Conservation (phyloP, 768 basidiomycete genomes). For the Mycena leptocephala region DNA sequence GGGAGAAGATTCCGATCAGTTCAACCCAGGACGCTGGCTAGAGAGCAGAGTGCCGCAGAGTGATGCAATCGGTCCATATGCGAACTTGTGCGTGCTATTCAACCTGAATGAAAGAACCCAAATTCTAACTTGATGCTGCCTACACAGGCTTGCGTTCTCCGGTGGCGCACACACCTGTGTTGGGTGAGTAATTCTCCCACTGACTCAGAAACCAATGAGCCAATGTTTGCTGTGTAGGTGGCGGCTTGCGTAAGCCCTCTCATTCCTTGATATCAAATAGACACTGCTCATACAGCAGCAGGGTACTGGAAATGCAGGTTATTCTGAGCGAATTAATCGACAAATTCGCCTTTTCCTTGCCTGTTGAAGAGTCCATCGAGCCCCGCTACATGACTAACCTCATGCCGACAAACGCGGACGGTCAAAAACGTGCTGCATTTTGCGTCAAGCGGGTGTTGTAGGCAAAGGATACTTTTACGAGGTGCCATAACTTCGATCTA, state of each 20-base stretch:
- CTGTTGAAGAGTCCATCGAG: slow-evolving; percentile 30
- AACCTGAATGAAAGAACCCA: slow-evolving; percentile 23
- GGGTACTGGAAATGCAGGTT: slow-evolving; percentile 58
- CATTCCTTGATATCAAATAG: slow-evolving; percentile 9
- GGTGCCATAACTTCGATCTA: slow-evolving; percentile 14
- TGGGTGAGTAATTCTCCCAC: slow-evolving; percentile 29
- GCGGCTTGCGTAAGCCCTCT: slow-evolving; percentile 38
- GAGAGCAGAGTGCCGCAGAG: slow-evolving; percentile 46
- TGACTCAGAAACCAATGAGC: slow-evolving; percentile 9
- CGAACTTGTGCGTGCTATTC: slow-evolving; percentile 39
- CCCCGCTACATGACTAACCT: slow-evolving; percentile 24
- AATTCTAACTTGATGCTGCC: slow-evolving; percentile 6
- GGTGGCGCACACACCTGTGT: slow-evolving; percentile 33
- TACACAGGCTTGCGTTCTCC: slow-evolving; percentile 12
- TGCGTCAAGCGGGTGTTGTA: slow-evolving; percentile 29
- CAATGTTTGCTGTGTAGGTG: slow-evolving; percentile 23
- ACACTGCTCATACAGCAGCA: slow-evolving; percentile 27
- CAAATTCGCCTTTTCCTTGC: slow-evolving; percentile 58
- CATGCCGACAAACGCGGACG: slow-evolving; percentile 22
- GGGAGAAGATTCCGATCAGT: slow-evolving; percentile 54
- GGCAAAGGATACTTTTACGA: slow-evolving; percentile 21
- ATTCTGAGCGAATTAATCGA: slow-evolving; percentile 58
- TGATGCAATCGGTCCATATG: slow-evolving; percentile 40
- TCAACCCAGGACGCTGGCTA: slow-evolving; percentile 57
- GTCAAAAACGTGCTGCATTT: slow-evolving; percentile 26